phyloP scores from a whole-genome alignment of 1,139 yeast genomes.

The Sugiyamaella sp. region DNA sequence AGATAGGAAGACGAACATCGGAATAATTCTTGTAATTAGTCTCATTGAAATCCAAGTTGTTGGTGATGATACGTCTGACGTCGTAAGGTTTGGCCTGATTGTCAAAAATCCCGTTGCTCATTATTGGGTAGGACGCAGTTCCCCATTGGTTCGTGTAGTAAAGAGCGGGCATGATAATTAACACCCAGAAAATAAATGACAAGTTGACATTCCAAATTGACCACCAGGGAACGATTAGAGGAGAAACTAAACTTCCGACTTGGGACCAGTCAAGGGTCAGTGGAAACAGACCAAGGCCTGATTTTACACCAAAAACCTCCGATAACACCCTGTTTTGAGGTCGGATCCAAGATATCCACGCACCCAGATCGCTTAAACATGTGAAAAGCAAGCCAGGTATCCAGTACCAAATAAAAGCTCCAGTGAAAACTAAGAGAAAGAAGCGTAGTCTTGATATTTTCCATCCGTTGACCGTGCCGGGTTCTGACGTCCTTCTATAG shows the following conservation, averaged over 20 bases:
- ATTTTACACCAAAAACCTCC: conserved; percentile 55
- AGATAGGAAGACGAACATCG: conserved; percentile 51
- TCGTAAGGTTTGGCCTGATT: conserved; percentile 52
- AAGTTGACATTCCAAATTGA: conserved; percentile 47
- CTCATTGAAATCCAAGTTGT: conserved; percentile 41
- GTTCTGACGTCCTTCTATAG: not conserved
- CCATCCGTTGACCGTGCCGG: conserved; percentile 50
- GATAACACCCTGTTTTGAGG: conserved; percentile 59
- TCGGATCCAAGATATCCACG: conserved; percentile 67
- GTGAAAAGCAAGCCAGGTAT: conserved; percentile 56
- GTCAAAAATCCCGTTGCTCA: conserved; percentile 51
- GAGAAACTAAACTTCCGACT: conserved; percentile 33
- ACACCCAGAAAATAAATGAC: conserved; percentile 48
- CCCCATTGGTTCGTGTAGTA: conserved; percentile 56
- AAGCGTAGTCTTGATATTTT: conserved; percentile 49
- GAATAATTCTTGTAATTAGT: conserved; percentile 42
- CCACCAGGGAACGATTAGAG: conserved; percentile 52
- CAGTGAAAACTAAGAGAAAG: conserved; percentile 47
- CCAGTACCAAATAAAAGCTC: conserved; percentile 58
- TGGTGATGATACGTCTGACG: conserved; percentile 49
- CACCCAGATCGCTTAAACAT: conserved; percentile 54
- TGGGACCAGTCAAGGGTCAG: conserved; percentile 57
- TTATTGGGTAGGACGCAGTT: conserved; percentile 59
- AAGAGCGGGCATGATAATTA: conserved; percentile 35
- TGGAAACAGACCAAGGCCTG: conserved; percentile 65